Conservation (phyloP, 805 yeast species). For the Sugiyamaella smithiae region DNA sequence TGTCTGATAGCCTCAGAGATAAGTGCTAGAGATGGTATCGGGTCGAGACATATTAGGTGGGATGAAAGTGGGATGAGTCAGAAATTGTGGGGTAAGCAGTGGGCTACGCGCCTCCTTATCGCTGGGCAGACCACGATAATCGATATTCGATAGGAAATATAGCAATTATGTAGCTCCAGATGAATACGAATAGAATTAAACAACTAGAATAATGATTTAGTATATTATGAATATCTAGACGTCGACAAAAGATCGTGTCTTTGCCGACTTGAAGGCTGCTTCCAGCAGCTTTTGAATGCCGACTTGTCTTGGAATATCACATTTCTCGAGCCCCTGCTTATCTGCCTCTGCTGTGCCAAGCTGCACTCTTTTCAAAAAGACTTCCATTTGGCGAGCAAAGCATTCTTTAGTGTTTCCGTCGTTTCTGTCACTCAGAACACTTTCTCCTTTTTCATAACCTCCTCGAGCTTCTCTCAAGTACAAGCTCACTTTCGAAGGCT, state of each 20-base stretch:
- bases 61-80: not conserved
- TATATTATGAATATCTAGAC: too few species aligned
- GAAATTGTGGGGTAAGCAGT: not conserved
- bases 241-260: conserved; percentile 2
- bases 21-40: not conserved
- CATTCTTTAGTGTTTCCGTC: conserved; percentile 5
- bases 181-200: too few species aligned
- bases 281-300: conserved; percentile 12
- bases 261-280: conserved; percentile 13
- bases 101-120: not conserved
- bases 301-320: conserved; percentile 9
- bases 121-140: not conserved
- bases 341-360: conserved; percentile 13
- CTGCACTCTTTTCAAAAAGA: conserved; percentile 6
- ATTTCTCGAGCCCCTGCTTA: conserved; percentile 5
- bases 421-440: not conserved
- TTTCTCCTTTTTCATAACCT: conserved; percentile 9
- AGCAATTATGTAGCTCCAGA: too few species aligned
- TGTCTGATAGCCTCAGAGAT: too few species aligned
- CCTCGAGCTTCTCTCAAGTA: conserved; percentile 13
- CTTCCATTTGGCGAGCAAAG: conserved; percentile 10
- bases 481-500: conserved; percentile 9
- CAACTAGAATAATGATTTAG: too few species aligned
- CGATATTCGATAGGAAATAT: too few species aligned
- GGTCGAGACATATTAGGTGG: conserved; percentile 1